These are phyloP conservation scores for Fraxinus anomala DNA, from an alignment of 257 asterid species.

Conservation along the genomic window DNA sequence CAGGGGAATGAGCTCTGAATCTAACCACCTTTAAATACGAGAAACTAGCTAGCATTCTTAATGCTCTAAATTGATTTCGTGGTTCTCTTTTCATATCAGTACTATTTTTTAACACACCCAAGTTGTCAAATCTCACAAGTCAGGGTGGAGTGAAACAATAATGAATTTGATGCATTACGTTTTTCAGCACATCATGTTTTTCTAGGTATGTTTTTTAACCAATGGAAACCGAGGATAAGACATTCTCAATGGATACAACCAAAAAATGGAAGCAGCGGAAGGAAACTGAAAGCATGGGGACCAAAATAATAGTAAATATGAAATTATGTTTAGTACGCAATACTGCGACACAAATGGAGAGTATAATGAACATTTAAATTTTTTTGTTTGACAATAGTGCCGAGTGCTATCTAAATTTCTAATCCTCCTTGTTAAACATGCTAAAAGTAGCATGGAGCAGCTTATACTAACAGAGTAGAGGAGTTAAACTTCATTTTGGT, in stretches of 20 bases:
- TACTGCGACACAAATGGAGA: too few species aligned
- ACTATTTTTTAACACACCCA: background rate
- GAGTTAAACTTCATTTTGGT: background rate
- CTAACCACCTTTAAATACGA: background rate
- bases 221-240: too few species aligned
- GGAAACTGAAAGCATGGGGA: background rate
- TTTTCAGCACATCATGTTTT: too few species aligned
- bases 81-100: background rate
- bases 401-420: too few species aligned
- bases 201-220: too few species aligned
- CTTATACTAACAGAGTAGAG: background rate
- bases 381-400: too few species aligned
- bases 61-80: background rate
- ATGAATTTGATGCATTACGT: background rate
- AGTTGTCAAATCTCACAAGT: background rate
- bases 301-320: background rate
- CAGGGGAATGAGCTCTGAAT: conserved; percentile 8
- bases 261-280: background rate
- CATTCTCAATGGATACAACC: too few species aligned
- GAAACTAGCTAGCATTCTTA: background rate
- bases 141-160: background rate
- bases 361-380: too few species aligned
- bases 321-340: background rate
- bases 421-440: too few species aligned
- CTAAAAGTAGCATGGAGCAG: background rate